Base-by-base conservation (phyloP, 345 rosid species). In the Citrus medica region DNA sequence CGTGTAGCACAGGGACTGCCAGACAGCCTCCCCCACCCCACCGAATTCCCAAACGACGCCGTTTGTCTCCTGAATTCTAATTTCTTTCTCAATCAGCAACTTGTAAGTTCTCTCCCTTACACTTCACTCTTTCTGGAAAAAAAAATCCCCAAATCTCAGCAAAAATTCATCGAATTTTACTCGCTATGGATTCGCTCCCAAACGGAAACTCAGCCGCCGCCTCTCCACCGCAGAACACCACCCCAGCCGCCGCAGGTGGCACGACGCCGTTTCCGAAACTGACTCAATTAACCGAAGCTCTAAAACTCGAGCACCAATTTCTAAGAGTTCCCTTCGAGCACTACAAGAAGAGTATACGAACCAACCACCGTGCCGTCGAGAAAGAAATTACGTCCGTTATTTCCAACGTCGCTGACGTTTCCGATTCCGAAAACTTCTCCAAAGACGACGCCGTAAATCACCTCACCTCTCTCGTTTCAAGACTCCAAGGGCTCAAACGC, bases 321-420 rank as follows among this genome's bases (percentile, higher is more conserved):
- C 87, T 92, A 79, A 89, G 98, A 25, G 98, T 94, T 24, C 99
- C 99, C 7, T 96, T 94, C 87, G 99, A 96, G 87, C 92, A 92
- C 85, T 94, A 89, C 90, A 94, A 91, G 89, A 96, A 94, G 82
- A 88, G 93, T 88, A 94, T 91, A 85, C 95, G 99, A 68, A 75
- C 92, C 46, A 92, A 94, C 86, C 94, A 94, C 81, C 92, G 99
- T 5, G 76, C 75, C 61, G 80, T 88, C 40, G 98, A 94, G 91
- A 96, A 96, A 77, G 99, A 96, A 70, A 86, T 96, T 13, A 79
- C 93, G 22, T 77, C 95, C 55, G 92, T 96, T 48, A 82, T 92
- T 4, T 88, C 95, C 58, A 82, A 85, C 78, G 91, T 93, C 77
- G 76, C 80, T 16, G 95, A 88, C 59, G 86, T 82, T 77, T 92